Percentiles rank a stretch among this genome's conserved stretches.
Evolutionary conservation across 345 rosid species (phyloP).

Genomic region (Rhizophora mangle): DNA sequence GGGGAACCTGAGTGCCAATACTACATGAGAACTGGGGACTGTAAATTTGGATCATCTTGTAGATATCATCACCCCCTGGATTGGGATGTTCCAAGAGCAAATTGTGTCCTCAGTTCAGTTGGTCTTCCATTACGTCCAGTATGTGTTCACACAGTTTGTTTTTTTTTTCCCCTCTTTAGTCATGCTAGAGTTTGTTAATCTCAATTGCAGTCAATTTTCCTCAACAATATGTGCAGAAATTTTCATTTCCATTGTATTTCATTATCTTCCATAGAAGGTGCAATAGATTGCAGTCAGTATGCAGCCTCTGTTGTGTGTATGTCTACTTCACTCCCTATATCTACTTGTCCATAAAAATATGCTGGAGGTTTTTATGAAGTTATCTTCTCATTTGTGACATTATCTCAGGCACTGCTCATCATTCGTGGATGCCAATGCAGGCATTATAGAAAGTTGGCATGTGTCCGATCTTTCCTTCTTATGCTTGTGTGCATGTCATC

Average conservation of each 20-base stretch:
- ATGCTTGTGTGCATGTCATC: background rate
- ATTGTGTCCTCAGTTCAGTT: conserved; percentile 26
- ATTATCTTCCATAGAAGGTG: too few species aligned
- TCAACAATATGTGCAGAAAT: background rate
- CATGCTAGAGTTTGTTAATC: background rate
- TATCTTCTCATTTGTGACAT: too few species aligned
- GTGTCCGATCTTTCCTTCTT: background rate
- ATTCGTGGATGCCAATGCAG: background rate
- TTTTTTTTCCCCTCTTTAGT: background rate
- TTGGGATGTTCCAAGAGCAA: conserved; percentile 16
- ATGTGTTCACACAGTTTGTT: conserved; percentile 4
- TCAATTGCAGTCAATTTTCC: background rate
- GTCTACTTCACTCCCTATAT: too few species aligned
- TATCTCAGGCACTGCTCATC: background rate
- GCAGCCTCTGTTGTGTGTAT: too few species aligned
- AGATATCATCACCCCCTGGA: conserved; percentile 27
- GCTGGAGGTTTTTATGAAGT: too few species aligned
- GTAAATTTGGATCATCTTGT: conserved; percentile 30
- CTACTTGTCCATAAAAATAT: too few species aligned
- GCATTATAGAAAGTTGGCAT: background rate
- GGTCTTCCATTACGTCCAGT: conserved; percentile 32
- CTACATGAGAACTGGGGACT: conserved; percentile 28
- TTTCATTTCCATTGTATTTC: background rate
- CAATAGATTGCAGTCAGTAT: too few species aligned
- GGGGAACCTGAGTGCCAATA: conserved; percentile 30